Evolutionary conservation across 169 alveolate genomes (phyloP).

Genomic region (Eimeria acervulina): DNA sequence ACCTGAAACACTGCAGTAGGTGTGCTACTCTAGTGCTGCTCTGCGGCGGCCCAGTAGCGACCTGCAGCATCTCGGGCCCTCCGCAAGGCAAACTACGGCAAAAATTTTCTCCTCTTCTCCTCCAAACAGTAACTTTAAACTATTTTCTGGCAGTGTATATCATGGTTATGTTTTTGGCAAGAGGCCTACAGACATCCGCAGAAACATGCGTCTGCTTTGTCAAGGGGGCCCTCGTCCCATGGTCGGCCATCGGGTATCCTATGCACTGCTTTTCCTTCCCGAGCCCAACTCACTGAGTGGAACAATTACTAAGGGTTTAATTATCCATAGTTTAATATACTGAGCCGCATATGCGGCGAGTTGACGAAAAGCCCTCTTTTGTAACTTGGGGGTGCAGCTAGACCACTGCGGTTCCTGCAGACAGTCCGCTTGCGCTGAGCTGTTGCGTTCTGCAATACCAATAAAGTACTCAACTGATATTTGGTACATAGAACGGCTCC

Average conservation of each 20-base stretch:
- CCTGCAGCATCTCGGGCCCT: conserved; percentile 46
- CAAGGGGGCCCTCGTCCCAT: conserved; percentile 52
- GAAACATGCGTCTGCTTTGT: neutral
- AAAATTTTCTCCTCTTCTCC: neutral
- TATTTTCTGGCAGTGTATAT: neutral
- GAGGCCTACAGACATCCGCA: neutral
- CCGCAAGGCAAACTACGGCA: neutral
- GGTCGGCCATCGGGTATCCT: neutral
- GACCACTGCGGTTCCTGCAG: conserved; percentile 3
- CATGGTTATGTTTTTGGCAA: neutral
- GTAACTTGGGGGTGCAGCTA: neutral
- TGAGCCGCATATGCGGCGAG: neutral
- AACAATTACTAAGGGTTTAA: neutral
- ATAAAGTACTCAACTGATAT: neutral
- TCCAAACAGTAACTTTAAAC: neutral
- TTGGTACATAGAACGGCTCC: neutral
- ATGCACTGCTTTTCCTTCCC: neutral
- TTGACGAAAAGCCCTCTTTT: neutral
- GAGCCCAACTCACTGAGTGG: neutral
- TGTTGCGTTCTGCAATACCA: neutral
- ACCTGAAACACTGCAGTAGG: neutral
- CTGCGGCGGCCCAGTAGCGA: conserved; percentile 56
- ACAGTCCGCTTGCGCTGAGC: neutral
- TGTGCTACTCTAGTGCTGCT: neutral
- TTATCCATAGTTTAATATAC: neutral